Base-by-base conservation (phyloP, 169 alveolate genomes). In the Babesia ovis region DNA sequence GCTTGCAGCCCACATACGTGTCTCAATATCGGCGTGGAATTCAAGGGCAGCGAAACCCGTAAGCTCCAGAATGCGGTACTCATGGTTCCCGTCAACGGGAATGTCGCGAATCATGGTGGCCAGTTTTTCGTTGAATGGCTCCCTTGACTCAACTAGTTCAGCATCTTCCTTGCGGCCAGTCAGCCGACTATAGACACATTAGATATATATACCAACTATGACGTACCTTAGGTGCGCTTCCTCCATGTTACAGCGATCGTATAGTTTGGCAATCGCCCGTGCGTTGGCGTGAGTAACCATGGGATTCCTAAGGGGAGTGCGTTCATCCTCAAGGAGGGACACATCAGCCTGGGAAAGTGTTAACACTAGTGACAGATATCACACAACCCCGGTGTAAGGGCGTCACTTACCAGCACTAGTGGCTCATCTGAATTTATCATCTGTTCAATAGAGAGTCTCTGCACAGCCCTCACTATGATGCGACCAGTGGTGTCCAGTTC, bases 11-110 rank as follows among this genome's bases (percentile, higher is more conserved):
- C 83, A 69, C 42, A 80, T n/a, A 18, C 60, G 32, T 3, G 83
- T 71, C 29, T 80, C 79, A 11, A 46, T 22, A 29, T 80, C 88
- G 20, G 84, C 83, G 54, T 80, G 76, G 41, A 58, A 80, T 50
- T 80, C 88, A 37, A 80, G 35, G 22, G 82, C 88, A 3, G 72
- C 70, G 53, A 80, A 80, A 9, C 80, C 77, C 0, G 83, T 80
- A 16, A 80, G 45, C 72, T 69, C 88, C 37, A 67, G 29, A 1
- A 80, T 80, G n/a, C 48, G 23, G 55, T 22, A n/a, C 50, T 64
- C 67, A 43, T 51, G 62, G 1, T 69, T 50, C 22, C 50, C 53
- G 32, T 80, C 88, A n/a, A 80, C 31, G 29, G 62, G 72, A 31
- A 80, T 66, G 35, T 80, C 66, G 29, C 62, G 51, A 6, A 80